Percentiles rank a stretch among this genome's conserved stretches.
phyloP scores from a whole-genome alignment of 2,329 filamentous ascomycete genomes.

The Epichloe uncinata region DNA sequence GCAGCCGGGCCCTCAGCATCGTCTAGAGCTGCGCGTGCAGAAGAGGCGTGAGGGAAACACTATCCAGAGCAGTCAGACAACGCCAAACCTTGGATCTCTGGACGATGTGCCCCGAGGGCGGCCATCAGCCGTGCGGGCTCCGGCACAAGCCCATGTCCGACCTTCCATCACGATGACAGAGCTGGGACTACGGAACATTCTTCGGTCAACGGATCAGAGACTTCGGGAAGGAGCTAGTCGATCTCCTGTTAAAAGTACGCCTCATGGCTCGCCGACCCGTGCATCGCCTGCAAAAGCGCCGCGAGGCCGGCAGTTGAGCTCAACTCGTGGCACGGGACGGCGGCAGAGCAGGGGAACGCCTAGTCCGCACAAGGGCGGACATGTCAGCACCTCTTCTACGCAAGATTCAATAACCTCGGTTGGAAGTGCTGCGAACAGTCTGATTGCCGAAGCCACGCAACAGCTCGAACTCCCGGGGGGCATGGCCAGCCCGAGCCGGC shows the following conservation, averaged over 20 bases:
- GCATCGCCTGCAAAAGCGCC: constrained; percentile 14
- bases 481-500: constrained; percentile 31
- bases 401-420: constrained; percentile 18
- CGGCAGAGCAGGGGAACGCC: constrained; percentile 11
- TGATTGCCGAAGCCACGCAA: constrained; percentile 24
- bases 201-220: constrained; percentile 38
- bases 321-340: constrained; percentile 5
- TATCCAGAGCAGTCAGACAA: constrained; percentile 9
- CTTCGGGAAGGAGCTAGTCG: constrained; percentile 26
- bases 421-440: constrained; percentile 26
- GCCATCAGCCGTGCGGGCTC: constrained; percentile 1
- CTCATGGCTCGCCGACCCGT: constrained; percentile 8
- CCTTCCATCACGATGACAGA: constrained; percentile 25
- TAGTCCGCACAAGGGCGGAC: constrained; percentile 17
- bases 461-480: constrained; percentile 25
- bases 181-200: constrained; percentile 35
- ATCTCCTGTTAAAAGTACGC: constrained; percentile 17
- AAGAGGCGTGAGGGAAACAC: constrained; percentile 5
- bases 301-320: constrained; percentile 3
- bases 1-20: constrained; percentile 2
- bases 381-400: constrained; percentile 9
- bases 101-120: constrained; percentile 7
- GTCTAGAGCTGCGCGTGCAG: constrained; percentile 9
- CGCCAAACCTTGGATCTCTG: constrained; percentile 9
- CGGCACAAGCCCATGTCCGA: constrained; percentile 10